phyloP scores from a whole-genome alignment of 2,329 filamentous ascomycete species.

The Dothistroma septosporum region DNA sequence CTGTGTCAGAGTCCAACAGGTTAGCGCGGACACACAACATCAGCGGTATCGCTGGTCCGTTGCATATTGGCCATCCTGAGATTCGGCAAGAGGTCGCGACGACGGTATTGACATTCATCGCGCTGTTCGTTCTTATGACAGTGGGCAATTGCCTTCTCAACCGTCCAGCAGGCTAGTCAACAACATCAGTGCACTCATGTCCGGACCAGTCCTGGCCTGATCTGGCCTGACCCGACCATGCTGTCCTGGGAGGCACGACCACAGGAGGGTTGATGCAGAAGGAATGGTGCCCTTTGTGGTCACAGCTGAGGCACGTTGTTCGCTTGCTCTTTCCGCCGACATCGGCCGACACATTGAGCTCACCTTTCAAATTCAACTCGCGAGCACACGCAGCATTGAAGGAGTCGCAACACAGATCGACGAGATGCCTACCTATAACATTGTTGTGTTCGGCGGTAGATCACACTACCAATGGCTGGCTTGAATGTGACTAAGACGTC shows the following conservation, averaged over 20 bases:
- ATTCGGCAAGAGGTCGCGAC: too few species aligned
- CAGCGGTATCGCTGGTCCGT: too few species aligned
- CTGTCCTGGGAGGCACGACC: not conserved
- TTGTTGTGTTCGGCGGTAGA: constrained; percentile 26
- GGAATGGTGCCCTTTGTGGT: not conserved
- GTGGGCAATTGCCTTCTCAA: too few species aligned
- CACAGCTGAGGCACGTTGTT: not conserved
- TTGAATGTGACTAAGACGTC: constrained; percentile 1
- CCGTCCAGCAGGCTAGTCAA: too few species aligned
- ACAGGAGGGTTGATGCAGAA: not conserved
- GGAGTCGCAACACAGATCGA: not conserved
- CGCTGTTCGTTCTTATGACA: too few species aligned
- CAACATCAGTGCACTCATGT: too few species aligned
- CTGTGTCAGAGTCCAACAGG: too few species aligned
- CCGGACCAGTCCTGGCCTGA: too few species aligned
- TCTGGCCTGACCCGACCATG: not conserved
- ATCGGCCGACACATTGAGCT: not conserved
- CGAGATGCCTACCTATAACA: constrained; percentile 27
- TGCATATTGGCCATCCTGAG: too few species aligned
- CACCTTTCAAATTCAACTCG: not conserved
- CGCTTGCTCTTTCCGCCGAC: not conserved
- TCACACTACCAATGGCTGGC: not conserved
- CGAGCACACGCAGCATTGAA: not conserved
- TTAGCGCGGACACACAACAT: too few species aligned
- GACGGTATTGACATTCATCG: too few species aligned